These are phyloP conservation scores for Cubamyces lactineus DNA, from an alignment of 768 basidiomycete species.

Conservation along the genomic window DNA sequence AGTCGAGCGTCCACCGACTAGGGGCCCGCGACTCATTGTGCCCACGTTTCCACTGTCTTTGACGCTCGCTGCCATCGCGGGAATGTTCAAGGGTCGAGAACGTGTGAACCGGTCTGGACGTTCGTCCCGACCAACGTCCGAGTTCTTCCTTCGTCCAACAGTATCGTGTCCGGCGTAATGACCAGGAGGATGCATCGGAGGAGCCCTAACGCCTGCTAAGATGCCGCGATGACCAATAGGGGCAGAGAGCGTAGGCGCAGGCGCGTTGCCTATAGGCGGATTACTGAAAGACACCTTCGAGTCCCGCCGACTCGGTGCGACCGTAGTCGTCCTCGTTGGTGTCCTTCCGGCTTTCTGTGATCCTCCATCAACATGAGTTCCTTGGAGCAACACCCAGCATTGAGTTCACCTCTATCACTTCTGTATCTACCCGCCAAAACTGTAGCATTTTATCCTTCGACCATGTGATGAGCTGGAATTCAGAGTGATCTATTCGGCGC, in stretches of 20 bases:
- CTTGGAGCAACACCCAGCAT: background rate
- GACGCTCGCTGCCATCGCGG: slow-evolving; percentile 18
- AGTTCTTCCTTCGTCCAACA: slow-evolving; percentile 13
- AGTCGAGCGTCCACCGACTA: slow-evolving; percentile 50
- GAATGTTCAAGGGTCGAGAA: slow-evolving; percentile 16
- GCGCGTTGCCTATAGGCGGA: slow-evolving; percentile 41
- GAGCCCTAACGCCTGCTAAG: slow-evolving; percentile 70
- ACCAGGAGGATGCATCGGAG: slow-evolving; percentile 38
- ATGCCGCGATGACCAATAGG: slow-evolving; percentile 70
- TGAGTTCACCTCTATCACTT: slow-evolving; percentile 62
- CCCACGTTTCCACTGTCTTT: slow-evolving; percentile 29
- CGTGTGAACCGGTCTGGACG: background rate
- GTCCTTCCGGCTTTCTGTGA: slow-evolving; percentile 34
- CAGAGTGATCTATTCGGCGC: slow-evolving; percentile 38
- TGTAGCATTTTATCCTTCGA: slow-evolving; percentile 90
- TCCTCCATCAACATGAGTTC: background rate
- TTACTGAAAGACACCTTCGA: slow-evolving; percentile 56
- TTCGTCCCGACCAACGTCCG: background rate
- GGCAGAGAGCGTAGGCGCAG: slow-evolving; percentile 58
- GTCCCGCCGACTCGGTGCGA: slow-evolving; percentile 26
- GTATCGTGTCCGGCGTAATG: slow-evolving; percentile 19
- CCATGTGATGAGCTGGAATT: slow-evolving; percentile 75
- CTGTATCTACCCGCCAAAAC: slow-evolving; percentile 84
- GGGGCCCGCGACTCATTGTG: slow-evolving; percentile 53
- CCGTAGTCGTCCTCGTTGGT: slow-evolving; percentile 18